Conservation (phyloP, 495 filamentous ascomycete species). For the Xylaria telfairii region DNA sequence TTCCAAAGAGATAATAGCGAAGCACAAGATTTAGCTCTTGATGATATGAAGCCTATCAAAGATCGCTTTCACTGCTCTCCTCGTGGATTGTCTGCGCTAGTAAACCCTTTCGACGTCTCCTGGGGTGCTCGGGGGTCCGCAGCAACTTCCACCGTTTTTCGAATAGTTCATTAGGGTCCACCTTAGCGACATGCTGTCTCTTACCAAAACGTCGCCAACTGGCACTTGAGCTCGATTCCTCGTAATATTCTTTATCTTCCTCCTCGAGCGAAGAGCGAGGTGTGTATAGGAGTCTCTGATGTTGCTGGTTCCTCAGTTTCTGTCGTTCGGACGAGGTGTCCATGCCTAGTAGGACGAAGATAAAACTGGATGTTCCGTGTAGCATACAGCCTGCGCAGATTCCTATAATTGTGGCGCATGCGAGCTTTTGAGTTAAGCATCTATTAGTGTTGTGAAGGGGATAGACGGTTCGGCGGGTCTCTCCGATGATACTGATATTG, state of each 20-base stretch:
- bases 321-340: conserved; percentile 30
- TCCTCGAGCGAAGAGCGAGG: conserved; percentile 30
- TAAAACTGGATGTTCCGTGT: conserved; percentile 48
- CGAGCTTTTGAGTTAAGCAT: conserved; percentile 47
- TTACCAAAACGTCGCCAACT: conserved; percentile 10
- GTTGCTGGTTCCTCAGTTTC: conserved; percentile 11
- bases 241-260: conserved; percentile 40
- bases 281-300: conserved; percentile 20
- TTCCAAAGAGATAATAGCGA: background rate
- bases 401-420: conserved; percentile 64
- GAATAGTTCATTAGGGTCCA: conserved; percentile 28
- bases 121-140: conserved; percentile 37
- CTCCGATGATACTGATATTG: conserved; percentile 1
- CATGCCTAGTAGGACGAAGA: conserved; percentile 49
- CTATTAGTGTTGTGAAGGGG: conserved; percentile 24
- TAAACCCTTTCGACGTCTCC: conserved; percentile 46
- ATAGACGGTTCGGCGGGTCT: background rate
- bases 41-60: conserved; percentile 24
- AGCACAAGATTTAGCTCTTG: background rate
- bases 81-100: conserved; percentile 69
- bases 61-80: conserved; percentile 60
- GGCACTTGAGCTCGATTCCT: conserved; percentile 29
- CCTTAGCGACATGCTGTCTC: conserved; percentile 21
- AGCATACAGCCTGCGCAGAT: conserved; percentile 57
- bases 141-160: conserved; percentile 36